Percentiles rank a stretch among this genome's conserved stretches.
These are phyloP conservation scores for Penicillium decumbens DNA, from an alignment of 2,329 filamentous ascomycete species.

Conservation along the genomic window DNA sequence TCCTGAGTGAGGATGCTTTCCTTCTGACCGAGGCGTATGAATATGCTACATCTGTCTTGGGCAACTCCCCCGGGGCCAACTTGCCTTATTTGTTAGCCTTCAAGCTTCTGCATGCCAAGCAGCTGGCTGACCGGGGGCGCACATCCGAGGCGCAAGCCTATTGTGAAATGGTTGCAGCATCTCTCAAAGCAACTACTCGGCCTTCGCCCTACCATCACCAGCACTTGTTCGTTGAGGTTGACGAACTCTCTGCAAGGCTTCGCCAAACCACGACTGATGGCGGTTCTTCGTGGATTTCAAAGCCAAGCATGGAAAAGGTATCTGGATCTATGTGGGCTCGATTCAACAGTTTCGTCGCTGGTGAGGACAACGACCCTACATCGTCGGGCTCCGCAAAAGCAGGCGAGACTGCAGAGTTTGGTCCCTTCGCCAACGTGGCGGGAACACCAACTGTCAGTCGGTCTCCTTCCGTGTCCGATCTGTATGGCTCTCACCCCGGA, in stretches of 20 bases:
- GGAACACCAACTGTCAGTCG: slow-evolving; percentile 71
- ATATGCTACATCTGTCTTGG: slow-evolving; percentile 72
- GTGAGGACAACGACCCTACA: slow-evolving; percentile 70
- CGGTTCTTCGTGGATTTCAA: slow-evolving; percentile 83
- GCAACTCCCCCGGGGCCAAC: slow-evolving; percentile 52
- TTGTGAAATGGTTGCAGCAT: slow-evolving; percentile 73
- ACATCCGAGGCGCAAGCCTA: slow-evolving; percentile 83
- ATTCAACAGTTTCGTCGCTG: slow-evolving; percentile 94
- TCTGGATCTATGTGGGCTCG: slow-evolving; percentile 84
- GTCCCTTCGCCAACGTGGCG: slow-evolving; percentile 77
- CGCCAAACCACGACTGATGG: slow-evolving; percentile 80
- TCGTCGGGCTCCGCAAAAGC: slow-evolving; percentile 56
- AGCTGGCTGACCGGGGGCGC: slow-evolving; percentile 77
- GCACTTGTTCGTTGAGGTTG: slow-evolving; percentile 67
- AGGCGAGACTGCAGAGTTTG: slow-evolving; percentile 54
- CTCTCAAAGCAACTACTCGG: slow-evolving; percentile 75
- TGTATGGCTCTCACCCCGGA: slow-evolving; percentile 60
- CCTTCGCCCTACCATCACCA: slow-evolving; percentile 81
- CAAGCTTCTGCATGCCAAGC: slow-evolving; percentile 82
- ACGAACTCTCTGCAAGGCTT: slow-evolving; percentile 77
- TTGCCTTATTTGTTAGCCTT: slow-evolving; percentile 83
- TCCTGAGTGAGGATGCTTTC: slow-evolving; percentile 77
- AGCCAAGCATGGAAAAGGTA: slow-evolving; percentile 93
- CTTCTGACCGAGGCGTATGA: slow-evolving; percentile 95
- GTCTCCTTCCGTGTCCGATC: slow-evolving; percentile 68